Conservation (phyloP, 306 rosid species). For the Fragaria ananassa region DNA sequence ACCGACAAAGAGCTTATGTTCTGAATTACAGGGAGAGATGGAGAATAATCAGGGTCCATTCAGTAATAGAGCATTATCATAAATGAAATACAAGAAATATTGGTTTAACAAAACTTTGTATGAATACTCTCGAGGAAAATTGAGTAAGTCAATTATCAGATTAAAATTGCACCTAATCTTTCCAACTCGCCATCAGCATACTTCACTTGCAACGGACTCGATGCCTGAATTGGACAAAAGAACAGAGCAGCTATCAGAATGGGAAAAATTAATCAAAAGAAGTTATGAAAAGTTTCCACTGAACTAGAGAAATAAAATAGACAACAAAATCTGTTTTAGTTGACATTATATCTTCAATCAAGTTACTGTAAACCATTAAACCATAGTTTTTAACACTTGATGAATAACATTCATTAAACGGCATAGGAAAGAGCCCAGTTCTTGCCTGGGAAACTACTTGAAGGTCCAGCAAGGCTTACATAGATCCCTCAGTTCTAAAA, state of each 20-base stretch:
- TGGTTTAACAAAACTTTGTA: conserved; percentile 19
- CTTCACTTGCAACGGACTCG: conserved; percentile 99
- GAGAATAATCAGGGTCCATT: conserved; percentile 24
- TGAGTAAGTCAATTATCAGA: conserved; percentile 25
- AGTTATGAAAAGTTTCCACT: conserved; percentile 1
- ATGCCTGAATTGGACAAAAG: conserved; percentile 70
- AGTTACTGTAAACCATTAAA: conserved; percentile 8
- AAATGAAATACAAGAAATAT: conserved; percentile 8
- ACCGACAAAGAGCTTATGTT: conserved; percentile 93
- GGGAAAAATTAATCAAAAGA: conserved; percentile 21
- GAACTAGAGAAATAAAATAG: conserved; percentile 2
- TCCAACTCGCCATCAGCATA: conserved; percentile 99
- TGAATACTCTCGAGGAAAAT: conserved; percentile 19
- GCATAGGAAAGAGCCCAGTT: conserved; percentile 37
- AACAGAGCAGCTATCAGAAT: conserved; percentile 23
- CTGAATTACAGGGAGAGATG: conserved; percentile 42
- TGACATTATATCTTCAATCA: conserved; percentile 1
- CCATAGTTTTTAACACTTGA: not conserved
- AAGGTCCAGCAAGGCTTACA: conserved; percentile 40
- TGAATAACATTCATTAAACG: conserved; percentile 15
- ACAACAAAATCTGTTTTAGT: conserved; percentile 11
- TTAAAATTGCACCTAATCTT: conserved; percentile 71
- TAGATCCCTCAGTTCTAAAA: conserved; percentile 32
- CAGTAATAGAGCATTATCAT: conserved; percentile 15
- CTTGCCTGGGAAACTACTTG: conserved; percentile 33